phyloP scores from a whole-genome alignment of 805 yeast species.

The Ogataea philodendri region DNA sequence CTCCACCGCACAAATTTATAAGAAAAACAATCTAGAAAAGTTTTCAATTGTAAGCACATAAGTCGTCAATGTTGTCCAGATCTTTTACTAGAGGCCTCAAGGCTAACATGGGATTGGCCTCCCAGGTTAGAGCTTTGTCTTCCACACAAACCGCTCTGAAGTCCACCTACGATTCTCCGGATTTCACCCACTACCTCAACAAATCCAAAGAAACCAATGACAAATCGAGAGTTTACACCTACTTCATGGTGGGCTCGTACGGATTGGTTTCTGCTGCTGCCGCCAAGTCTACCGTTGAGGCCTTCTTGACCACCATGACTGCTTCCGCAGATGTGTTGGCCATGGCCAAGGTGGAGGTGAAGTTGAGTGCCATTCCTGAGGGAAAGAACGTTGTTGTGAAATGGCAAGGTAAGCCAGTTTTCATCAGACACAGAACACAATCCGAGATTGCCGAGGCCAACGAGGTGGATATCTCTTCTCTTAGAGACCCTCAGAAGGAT shows the following conservation, averaged over 20 bases:
- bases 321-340: slow-evolving; percentile 99
- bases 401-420: slow-evolving; percentile 99
- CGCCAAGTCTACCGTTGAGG: slow-evolving; percentile 93
- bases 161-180: slow-evolving; percentile 87
- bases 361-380: slow-evolving; percentile 87
- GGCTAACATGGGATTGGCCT: slow-evolving; percentile 28
- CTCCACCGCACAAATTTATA: slow-evolving; percentile 6
- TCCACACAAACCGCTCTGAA: slow-evolving; percentile 52
- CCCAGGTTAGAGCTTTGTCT: slow-evolving; percentile 48
- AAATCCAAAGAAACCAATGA: slow-evolving; percentile 62
- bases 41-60: slow-evolving; percentile 11
- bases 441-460: slow-evolving; percentile 95
- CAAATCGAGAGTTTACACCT: slow-evolving; percentile 80
- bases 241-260: slow-evolving; percentile 96
- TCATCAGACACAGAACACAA: slow-evolving; percentile 96
- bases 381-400: slow-evolving; percentile 98
- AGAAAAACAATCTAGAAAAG: slow-evolving; percentile 14
- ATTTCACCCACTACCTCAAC: slow-evolving; percentile 78
- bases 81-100: slow-evolving; percentile 30
- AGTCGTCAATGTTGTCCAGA: slow-evolving; percentile 32
- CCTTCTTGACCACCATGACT: slow-evolving; percentile 88
- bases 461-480: slow-evolving; percentile 63
- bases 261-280: slow-evolving; percentile 90
- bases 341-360: slow-evolving; percentile 98
- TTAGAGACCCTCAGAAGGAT: slow-evolving; percentile 95